Percentiles rank a stretch among this genome's conserved stretches.
phyloP scores from a whole-genome alignment of 441 rosid species.

The Populus hybrid region DNA sequence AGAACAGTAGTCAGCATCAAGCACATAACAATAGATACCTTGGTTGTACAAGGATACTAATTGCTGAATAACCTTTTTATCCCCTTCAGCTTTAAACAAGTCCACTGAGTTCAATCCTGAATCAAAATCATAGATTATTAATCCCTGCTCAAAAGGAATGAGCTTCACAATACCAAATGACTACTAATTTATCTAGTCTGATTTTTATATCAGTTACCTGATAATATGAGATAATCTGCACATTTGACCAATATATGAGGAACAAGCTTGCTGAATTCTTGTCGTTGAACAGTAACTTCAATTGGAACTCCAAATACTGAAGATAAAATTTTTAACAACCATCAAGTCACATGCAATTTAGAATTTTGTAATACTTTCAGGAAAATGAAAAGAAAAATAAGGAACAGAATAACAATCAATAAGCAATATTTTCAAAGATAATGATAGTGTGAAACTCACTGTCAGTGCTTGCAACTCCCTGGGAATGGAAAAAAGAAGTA shows the following conservation, averaged over 20 bases:
- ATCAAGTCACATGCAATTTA: slow-evolving; percentile 6
- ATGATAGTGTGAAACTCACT: slow-evolving; percentile 39
- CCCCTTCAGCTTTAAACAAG: slow-evolving; percentile 83
- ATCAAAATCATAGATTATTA: slow-evolving; percentile 5
- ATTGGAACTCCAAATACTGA: slow-evolving; percentile 89
- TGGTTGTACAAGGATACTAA: slow-evolving; percentile 70
- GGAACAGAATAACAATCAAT: neutral
- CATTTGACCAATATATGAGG: slow-evolving; percentile 69
- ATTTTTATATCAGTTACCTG: slow-evolving; percentile 45
- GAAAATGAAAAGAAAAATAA: neutral
- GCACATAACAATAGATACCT: slow-evolving; percentile 37
- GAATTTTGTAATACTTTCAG: neutral
- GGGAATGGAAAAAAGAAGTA: slow-evolving; percentile 27
- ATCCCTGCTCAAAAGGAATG: slow-evolving; percentile 2
- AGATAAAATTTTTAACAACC: slow-evolving; percentile 5
- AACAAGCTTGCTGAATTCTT: slow-evolving; percentile 58
- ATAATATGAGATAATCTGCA: slow-evolving; percentile 73
- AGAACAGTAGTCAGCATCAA: slow-evolving; percentile 6
- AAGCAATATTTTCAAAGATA: slow-evolving; percentile 10
- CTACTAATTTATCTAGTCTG: neutral
- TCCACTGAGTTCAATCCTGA: slow-evolving; percentile 61
- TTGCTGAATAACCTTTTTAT: slow-evolving; percentile 62
- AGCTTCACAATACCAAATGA: neutral
- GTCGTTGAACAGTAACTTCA: slow-evolving; percentile 66
- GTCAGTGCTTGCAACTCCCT: slow-evolving; percentile 97